phyloP scores from a whole-genome alignment of 208 protist genomes.

The Crithidia bombi region DNA sequence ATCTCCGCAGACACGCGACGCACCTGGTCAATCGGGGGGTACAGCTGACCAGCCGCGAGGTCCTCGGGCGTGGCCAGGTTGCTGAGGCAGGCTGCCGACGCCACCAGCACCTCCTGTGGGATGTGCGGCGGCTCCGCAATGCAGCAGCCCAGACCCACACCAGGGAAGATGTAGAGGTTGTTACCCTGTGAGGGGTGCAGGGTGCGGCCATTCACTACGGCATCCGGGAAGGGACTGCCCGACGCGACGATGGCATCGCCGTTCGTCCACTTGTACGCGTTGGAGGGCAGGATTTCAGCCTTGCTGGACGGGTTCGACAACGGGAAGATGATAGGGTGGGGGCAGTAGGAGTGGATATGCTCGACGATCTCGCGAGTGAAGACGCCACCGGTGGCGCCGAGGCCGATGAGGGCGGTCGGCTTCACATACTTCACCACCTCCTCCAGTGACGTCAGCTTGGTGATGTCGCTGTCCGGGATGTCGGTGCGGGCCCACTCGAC shows the following conservation, averaged over 20 bases:
- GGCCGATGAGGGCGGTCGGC: slow-evolving; percentile 95
- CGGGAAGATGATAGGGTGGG: slow-evolving; percentile 96
- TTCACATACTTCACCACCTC: slow-evolving; percentile 88
- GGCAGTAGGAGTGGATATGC: slow-evolving; percentile 70
- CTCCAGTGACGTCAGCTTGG: slow-evolving; percentile 51
- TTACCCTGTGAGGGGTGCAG: slow-evolving; percentile 95
- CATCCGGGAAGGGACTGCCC: slow-evolving; percentile 95
- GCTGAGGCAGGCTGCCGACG: slow-evolving; percentile 75
- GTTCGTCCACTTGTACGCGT: slow-evolving; percentile 94
- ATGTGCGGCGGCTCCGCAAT: slow-evolving; percentile 81
- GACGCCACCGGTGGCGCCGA: slow-evolving; percentile 85
- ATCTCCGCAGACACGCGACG: slow-evolving; percentile 72
- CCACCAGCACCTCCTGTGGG: slow-evolving; percentile 88
- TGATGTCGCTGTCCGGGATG: slow-evolving; percentile 68
- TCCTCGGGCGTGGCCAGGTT: slow-evolving; percentile 51
- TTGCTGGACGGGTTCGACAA: slow-evolving; percentile 95
- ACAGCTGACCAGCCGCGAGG: slow-evolving; percentile 59
- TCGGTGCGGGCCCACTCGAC: slow-evolving; percentile 84
- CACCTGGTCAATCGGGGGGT: slow-evolving; percentile 75
- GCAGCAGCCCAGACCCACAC: slow-evolving; percentile 91
- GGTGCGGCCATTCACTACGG: slow-evolving; percentile 81
- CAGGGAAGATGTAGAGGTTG: slow-evolving; percentile 97
- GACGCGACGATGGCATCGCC: slow-evolving; percentile 94
- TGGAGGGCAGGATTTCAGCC: slow-evolving; percentile 85
- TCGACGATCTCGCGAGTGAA: slow-evolving; percentile 95